Evolutionary conservation across 1,284 basidiomycete genomes (phyloP).

Genomic region (Sporisorium sorghi): DNA sequence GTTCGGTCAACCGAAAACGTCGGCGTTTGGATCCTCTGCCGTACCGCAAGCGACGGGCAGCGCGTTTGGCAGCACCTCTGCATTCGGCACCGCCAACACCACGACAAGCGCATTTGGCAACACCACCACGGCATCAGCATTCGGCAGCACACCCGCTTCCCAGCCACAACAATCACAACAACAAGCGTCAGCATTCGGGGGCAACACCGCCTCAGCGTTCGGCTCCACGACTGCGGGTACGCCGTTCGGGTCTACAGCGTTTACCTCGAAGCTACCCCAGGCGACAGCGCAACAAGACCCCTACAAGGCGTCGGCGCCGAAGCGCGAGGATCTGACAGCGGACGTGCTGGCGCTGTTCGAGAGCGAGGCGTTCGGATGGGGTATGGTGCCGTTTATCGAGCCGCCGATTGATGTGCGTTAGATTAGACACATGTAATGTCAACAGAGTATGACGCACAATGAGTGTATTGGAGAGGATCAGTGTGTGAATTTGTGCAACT

Average conservation of each 20-base stretch:
- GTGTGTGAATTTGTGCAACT: too few species aligned
- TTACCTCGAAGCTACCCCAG: neutral
- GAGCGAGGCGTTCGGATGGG: conserved; percentile 35
- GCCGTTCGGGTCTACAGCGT: conserved; percentile 1
- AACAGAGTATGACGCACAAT: too few species aligned
- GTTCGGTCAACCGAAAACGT: conserved; percentile 8
- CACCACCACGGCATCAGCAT: conserved; percentile 16
- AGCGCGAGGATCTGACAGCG: conserved; percentile 26
- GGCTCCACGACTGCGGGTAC: neutral
- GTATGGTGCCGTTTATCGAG: conserved; percentile 35
- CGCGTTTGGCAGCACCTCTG: conserved; percentile 24
- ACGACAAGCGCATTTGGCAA: conserved; percentile 15
- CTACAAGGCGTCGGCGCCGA: conserved; percentile 23
- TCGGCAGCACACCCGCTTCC: conserved; percentile 9
- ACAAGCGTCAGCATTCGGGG: conserved; percentile 19
- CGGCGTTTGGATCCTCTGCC: conserved; percentile 17
- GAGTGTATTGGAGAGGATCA: too few species aligned
- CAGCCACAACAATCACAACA: neutral
- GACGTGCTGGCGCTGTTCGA: conserved; percentile 30
- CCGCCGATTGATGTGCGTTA: conserved; percentile 51
- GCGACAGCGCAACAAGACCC: conserved; percentile 18
- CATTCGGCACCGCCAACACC: conserved; percentile 15
- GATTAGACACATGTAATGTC: too few species aligned
- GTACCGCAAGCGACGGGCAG: conserved; percentile 1
- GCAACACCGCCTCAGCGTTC: conserved; percentile 10